Percentiles rank a stretch among this genome's conserved stretches.
These are phyloP conservation scores for Fusarium sp. DNA, from an alignment of 2,329 filamentous ascomycete genomes.

Conservation along the genomic window DNA sequence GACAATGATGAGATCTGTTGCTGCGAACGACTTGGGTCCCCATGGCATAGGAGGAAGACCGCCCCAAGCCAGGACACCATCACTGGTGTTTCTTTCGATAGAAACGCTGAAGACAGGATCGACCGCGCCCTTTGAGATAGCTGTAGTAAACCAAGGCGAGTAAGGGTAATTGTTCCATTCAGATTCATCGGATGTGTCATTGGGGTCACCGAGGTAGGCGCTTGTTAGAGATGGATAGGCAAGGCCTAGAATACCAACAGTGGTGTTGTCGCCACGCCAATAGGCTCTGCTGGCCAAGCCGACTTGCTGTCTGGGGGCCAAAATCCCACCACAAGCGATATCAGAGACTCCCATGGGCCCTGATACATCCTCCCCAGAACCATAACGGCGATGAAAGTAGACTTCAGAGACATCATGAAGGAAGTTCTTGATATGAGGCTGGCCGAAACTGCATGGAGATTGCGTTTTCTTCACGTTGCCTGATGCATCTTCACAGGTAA, in stretches of 20 bases:
- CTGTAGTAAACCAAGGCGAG: constrained; percentile 58
- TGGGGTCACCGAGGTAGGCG: constrained; percentile 54
- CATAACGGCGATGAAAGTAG: constrained; percentile 58
- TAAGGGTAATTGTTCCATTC: constrained; percentile 54
- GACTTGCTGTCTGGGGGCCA: constrained; percentile 56
- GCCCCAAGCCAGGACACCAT: constrained; percentile 58
- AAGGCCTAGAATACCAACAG: constrained; percentile 61
- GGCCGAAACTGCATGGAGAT: constrained; percentile 53
- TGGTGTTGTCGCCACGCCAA: constrained; percentile 63
- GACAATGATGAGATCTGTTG: constrained; percentile 57
- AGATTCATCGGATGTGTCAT: constrained; percentile 49
- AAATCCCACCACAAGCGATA: constrained; percentile 56
- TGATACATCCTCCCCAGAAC: constrained; percentile 58
- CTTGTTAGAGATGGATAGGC: constrained; percentile 61
- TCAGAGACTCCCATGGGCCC: constrained; percentile 59
- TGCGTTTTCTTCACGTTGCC: constrained; percentile 44
- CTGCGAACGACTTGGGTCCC: constrained; percentile 43
- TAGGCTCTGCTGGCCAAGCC: constrained; percentile 59
- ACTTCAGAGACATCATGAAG: constrained; percentile 50
- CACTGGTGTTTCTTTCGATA: constrained; percentile 57
- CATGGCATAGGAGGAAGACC: constrained; percentile 53
- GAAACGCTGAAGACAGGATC: constrained; percentile 59
- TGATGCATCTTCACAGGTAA: constrained; percentile 52
- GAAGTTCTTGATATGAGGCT: constrained; percentile 51
- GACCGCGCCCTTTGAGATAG: constrained; percentile 56